Evolutionary conservation across 306 rosid genomes (phyloP).

Genomic region (Lotus japonicus): DNA sequence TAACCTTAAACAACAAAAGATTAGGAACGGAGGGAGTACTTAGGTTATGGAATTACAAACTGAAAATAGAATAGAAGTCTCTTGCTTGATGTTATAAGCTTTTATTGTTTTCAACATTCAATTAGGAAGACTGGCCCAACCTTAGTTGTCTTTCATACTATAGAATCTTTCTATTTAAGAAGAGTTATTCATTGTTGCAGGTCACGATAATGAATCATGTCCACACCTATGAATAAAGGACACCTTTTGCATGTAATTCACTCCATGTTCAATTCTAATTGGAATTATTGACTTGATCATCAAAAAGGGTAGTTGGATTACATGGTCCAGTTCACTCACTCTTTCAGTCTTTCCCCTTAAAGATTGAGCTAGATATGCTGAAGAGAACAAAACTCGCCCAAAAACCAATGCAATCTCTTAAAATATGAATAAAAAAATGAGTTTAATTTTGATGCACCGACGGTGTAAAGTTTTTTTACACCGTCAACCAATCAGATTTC

Average conservation of each 20-base stretch:
- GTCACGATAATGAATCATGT: neutral
- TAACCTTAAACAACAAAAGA: too few relatives aligned
- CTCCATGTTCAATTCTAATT: neutral
- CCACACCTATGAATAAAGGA: neutral
- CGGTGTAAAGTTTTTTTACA: too few relatives aligned
- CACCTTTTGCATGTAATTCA: neutral
- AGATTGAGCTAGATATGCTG: neutral
- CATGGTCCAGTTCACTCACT: constrained; percentile 1
- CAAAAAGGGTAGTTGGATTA: neutral
- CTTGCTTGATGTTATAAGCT: neutral
- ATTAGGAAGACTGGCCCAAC: neutral
- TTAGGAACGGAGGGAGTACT: too few relatives aligned
- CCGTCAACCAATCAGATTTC: too few relatives aligned
- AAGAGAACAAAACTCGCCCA: neutral
- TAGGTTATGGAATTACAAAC: neutral
- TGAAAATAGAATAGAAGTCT: neutral
- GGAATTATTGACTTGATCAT: neutral
- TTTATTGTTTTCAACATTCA: neutral
- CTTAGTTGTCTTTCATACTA: neutral
- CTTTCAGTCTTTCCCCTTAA: neutral
- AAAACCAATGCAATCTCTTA: neutral
- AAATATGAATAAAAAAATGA: neutral
- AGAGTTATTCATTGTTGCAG: neutral
- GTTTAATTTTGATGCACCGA: too few relatives aligned
- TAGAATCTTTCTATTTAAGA: neutral